A percentile compares a stretch with the other conserved stretches of the same genome.
phyloP scores from a whole-genome alignment of 345 rosid genomes.

The Acer negundo region DNA sequence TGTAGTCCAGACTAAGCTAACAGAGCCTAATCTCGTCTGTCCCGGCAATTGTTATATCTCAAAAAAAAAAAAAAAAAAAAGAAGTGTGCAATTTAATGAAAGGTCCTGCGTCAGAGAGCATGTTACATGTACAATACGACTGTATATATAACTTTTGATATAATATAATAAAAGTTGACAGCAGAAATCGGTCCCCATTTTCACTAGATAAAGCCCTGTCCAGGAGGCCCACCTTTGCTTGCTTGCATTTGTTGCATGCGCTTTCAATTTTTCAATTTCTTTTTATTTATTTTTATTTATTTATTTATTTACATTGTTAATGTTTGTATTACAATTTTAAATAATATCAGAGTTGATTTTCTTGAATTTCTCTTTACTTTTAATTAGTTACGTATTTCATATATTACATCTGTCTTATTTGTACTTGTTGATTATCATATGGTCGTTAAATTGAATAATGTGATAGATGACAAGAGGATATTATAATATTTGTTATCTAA shows the following conservation, averaged over 20 bases:
- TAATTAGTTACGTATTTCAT: too few relatives aligned
- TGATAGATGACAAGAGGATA: too few relatives aligned
- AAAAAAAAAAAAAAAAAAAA: too few relatives aligned
- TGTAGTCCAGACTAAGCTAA: too few relatives aligned
- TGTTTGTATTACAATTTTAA: not conserved
- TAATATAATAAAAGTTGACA: constrained; percentile 4
- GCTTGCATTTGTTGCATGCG: not conserved
- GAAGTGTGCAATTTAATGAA: not conserved
- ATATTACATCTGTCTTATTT: too few relatives aligned
- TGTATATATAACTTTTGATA: too few relatives aligned
- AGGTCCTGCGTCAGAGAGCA: not conserved
- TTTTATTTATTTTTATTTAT: not conserved
- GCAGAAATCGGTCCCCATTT: not conserved
- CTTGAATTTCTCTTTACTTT: not conserved
- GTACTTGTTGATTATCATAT: not conserved
- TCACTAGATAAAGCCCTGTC: not conserved
- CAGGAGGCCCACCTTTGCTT: not conserved
- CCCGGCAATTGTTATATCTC: too few relatives aligned
- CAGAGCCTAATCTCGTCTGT: too few relatives aligned
- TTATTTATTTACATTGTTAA: not conserved
- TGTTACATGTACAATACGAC: too few relatives aligned
- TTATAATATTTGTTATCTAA: too few relatives aligned
- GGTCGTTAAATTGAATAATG: too few relatives aligned
- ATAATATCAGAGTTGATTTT: not conserved
- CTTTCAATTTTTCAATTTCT: not conserved